Base-by-base conservation (phyloP, 192 early-diverging fungal genomes). In the Coemansia sp. region DNA sequence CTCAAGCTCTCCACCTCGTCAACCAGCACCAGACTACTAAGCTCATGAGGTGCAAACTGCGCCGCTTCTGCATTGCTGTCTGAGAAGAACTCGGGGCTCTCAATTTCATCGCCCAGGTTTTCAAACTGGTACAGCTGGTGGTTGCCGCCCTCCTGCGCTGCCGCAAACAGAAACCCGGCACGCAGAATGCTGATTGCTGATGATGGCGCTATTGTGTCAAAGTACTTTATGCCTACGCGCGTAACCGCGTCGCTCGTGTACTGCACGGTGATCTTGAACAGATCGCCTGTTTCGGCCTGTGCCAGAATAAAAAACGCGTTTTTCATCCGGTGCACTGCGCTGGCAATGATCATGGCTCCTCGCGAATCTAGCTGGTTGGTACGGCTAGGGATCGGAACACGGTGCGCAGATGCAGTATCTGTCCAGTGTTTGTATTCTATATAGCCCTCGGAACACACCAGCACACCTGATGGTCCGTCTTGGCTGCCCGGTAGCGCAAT, bases 381-480 rank as follows among this genome's bases (percentile, higher is more conserved):
- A 13, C 94, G 85, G 20, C 89, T 82, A 16, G 94, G 94, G 44
- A 97, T 93, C 30, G 89, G 84, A 2, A 93, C 83, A 6, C 84
- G 78, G 36, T 82, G 79, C 30, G 83, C 82, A 13, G 76, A 57
- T 35, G 78, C 71, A 2, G 21, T 33, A 40, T 31, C 48, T 36
- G 82, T 84, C 56, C 85, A 85, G 68, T 97, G 92, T 30, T 80
- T 80, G 78, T 91, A 99, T 6, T 91, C 86, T 28, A 99, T 90
- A 20, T 77, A 85, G 42, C 93, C 88, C 61, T 93, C 93, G 3
- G 89, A 84, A 76, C 97, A 98, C 13, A 98, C 97, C 15, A 99
- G 71, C 16, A 99, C 97, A 47, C 97, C 97, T 21, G 89, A 91
- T 9, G 97, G 97, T 19, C 97, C 97, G 71, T 97, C 96, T 19